Base-by-base conservation (phyloP, 2,329 filamentous ascomycete genomes). In the Fusarium marasasianum region DNA sequence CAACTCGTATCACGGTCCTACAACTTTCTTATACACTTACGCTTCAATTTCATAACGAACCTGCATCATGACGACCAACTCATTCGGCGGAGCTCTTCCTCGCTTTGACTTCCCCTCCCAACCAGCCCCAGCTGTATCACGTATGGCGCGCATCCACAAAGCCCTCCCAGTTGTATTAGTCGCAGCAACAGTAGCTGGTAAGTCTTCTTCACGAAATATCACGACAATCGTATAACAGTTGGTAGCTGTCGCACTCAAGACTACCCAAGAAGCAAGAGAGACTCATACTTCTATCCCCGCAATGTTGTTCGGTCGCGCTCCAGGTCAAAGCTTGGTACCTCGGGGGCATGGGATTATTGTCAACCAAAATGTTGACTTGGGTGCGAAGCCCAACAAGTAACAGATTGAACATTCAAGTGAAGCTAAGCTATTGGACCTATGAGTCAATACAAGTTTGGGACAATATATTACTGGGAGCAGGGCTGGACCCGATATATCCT, bases 81-180 rank as follows among this genome's bases (percentile, higher is more conserved):
- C 73, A 22, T 75, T 75, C 48, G 73, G 73, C 51, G 69, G 72
- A 61, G 69, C 73, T 56, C 73, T 75, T 31, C 73, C 73, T 65
- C 73, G 61, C 47, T 75, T 75, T 26, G 73, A 75, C n/a, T 75
- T 75, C 20, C 73, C 72, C 1, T 20, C 68, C 4, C 67, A 59
- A 33, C 65, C 70, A 38, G 58, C 38, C 29, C 59, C 67, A 24
- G 55, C 67, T 41, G 35, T 72, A 31, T 65, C 72, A 13, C 72
- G 71, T 29, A 72, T 74, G 72, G 71, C 72, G 11, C 72, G 72
- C 45, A 18, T 72, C 45, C 50, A 50, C 35, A 74, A 74, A 31
- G 71, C 50, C 10, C 71, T 74, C 33, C 71, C 72, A 9, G 24
- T 69, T 7, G 67, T 74, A 15, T 26, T 74, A 12, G 24, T 72